phyloP scores from a whole-genome alignment of 768 basidiomycete genomes.

The Leccinum longicurvipes region DNA sequence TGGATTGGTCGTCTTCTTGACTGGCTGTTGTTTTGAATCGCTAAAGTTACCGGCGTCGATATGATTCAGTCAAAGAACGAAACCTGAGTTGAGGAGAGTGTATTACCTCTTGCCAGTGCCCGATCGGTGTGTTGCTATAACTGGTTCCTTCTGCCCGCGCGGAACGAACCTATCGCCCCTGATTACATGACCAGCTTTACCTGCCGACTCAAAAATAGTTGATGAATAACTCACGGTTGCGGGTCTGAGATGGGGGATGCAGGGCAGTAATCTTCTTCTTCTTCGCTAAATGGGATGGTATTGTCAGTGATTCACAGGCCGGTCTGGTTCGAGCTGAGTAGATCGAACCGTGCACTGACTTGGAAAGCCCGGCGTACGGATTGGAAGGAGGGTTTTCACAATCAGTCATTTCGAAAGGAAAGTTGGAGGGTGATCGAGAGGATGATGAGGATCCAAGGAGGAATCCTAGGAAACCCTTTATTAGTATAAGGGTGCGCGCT shows the following conservation, averaged over 20 bases:
- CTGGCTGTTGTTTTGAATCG: background rate
- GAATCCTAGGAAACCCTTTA: conserved; percentile 10
- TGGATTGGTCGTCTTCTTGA: background rate
- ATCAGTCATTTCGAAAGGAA: background rate
- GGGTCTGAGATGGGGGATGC: background rate
- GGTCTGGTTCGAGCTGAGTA: background rate
- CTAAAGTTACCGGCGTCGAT: background rate
- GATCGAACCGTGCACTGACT: background rate
- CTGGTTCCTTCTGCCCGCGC: background rate
- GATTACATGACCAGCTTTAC: background rate
- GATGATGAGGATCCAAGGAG: background rate
- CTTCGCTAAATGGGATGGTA: background rate
- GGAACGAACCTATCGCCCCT: background rate
- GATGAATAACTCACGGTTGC: background rate
- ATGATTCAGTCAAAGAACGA: background rate
- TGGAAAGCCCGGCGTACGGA: background rate
- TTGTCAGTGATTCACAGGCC: background rate
- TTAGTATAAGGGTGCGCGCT: conserved; percentile 8
- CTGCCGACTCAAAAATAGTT: background rate
- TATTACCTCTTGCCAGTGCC: background rate
- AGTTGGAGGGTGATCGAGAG: background rate
- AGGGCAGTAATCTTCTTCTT: background rate
- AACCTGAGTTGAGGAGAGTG: background rate
- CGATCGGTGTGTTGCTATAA: accelerated
- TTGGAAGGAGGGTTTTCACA: background rate